A percentile compares a stretch with the other conserved stretches of the same genome.
Conservation (phyloP, 345 rosid species). For the Euphorbia tirucalli region DNA sequence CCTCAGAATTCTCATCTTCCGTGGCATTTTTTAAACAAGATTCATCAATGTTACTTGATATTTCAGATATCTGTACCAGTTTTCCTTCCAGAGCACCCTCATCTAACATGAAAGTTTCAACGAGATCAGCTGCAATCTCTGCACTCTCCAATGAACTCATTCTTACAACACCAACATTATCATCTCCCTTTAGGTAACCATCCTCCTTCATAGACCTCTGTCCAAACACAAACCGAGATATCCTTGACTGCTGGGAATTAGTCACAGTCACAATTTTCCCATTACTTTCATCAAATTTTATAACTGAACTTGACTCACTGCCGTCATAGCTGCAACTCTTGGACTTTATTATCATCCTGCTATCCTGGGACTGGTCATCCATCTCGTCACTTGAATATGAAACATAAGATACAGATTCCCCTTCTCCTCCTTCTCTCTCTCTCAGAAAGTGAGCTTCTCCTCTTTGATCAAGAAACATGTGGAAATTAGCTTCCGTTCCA, state of each 20-base stretch:
- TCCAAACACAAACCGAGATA: slow-evolving; percentile 68
- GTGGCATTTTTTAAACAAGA: slow-evolving; percentile 13
- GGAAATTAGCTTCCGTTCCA: slow-evolving; percentile 63
- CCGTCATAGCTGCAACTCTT: slow-evolving; percentile 47
- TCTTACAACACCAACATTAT: slow-evolving; percentile 33
- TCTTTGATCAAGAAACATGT: slow-evolving; percentile 79
- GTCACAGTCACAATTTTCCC: slow-evolving; percentile 44
- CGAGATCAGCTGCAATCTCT: slow-evolving; percentile 76
- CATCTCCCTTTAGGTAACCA: slow-evolving; percentile 31
- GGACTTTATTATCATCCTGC: slow-evolving; percentile 44
- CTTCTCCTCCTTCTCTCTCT: slow-evolving; percentile 53
- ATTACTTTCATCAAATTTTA: slow-evolving; percentile 27
- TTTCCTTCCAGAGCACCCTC: slow-evolving; percentile 30
- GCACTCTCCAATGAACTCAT: slow-evolving; percentile 69
- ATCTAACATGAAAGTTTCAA: slow-evolving; percentile 25
- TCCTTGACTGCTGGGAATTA: slow-evolving; percentile 44
- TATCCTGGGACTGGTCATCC: slow-evolving; percentile 33
- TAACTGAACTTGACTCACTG: slow-evolving; percentile 19
- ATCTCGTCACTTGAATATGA: slow-evolving; percentile 59
- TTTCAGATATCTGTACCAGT: slow-evolving; percentile 21
- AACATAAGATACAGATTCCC: slow-evolving; percentile 39
- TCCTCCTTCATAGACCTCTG: slow-evolving; percentile 46
- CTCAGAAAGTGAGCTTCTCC: slow-evolving; percentile 90
- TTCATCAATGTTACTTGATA: slow-evolving; percentile 21
- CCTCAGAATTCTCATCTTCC: slow-evolving; percentile 13